phyloP scores from a whole-genome alignment of 257 asterid genomes.

The Salvia miltiorrhiza region DNA sequence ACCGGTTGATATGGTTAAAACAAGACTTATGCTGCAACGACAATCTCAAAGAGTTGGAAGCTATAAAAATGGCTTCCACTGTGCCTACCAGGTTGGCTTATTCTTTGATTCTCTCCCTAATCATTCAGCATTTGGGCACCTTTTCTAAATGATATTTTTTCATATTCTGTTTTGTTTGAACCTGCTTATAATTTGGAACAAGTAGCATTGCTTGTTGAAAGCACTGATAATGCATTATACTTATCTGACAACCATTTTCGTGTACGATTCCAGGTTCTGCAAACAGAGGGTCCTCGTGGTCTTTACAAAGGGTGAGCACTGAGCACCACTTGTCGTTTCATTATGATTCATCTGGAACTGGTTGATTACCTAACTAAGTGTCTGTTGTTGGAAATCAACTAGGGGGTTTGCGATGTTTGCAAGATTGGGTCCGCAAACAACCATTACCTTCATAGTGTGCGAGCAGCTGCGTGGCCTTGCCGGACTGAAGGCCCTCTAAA shows the following conservation, averaged over 20 bases:
- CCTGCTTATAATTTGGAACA: conserved; percentile 7
- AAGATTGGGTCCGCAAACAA: conserved; percentile 92
- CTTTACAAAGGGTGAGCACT: conserved; percentile 91
- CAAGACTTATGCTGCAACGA: conserved; percentile 93
- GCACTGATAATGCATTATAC: neutral
- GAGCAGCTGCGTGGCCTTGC: conserved; percentile 83
- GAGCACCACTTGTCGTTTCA: conserved; percentile 15
- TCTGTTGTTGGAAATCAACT: conserved; percentile 14
- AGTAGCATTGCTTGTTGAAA: neutral
- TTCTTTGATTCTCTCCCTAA: conserved; percentile 15
- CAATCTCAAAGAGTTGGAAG: conserved; percentile 56
- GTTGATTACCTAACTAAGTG: neutral
- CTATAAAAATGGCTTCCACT: conserved; percentile 80
- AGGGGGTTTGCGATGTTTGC: conserved; percentile 87
- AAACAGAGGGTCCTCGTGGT: conserved; percentile 84
- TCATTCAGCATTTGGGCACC: neutral
- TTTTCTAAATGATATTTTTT: neutral
- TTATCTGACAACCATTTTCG: conserved; percentile 2
- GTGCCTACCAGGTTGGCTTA: conserved; percentile 79
- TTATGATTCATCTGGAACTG: conserved; percentile 1
- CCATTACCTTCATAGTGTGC: conserved; percentile 77
- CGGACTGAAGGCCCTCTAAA: conserved; percentile 74
- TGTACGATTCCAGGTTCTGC: conserved; percentile 63
- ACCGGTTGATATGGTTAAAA: conserved; percentile 89
- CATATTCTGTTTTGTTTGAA: neutral